Evolutionary conservation across 106 monocot species (phyloP), one percentile per base, ranked within the genome.

Genomic region (Phalaenopsis equestris): DNA sequence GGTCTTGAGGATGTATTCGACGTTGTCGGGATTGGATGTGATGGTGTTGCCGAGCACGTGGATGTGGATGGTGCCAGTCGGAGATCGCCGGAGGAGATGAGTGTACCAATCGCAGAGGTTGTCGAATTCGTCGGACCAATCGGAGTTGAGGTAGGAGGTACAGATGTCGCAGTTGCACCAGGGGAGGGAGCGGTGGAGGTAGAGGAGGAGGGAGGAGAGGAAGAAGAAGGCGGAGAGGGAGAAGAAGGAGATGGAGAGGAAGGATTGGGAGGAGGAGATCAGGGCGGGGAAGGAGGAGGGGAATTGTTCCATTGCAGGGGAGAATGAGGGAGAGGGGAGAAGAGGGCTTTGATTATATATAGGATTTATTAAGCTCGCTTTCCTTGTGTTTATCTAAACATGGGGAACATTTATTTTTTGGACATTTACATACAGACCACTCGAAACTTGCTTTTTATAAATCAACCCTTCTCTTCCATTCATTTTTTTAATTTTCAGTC

Each of bases 101-200:
- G 94, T 18, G 86, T 86, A 89, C 94, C 94, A 94, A 87, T 94
- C 94, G 83, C 79, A 80, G 41, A 88, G 37, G 81, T 90, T 90
- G 73, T 74, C 75, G 81, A 86, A 88, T 30, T 84, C 75, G 16
- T 65, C 78, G 16, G 82, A 17, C 92, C 92, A 92, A 12, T 81
- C 82, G 48, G 74, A 41, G 21, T 77, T 82, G 23, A 88, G 78
- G 81, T 88, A 92, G 11, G 86, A 78, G 30, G 42, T 45, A 82
- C 89, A 92, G 3, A 90, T 67, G 1, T 77, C 19, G 82, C 92
- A 92, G 76, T 46, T 77, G 84, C 92, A 89, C 87, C 91, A 88
- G 2, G 83, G 83, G 49, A 81, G 61, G 15, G 80, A 55, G 41
- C 78, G 56, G 72, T 85, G 46, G 75, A 89, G 75, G 45, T 56